Evolutionary conservation across 257 asterid species (phyloP).

Genomic region (Gynochthodes officinalis): DNA sequence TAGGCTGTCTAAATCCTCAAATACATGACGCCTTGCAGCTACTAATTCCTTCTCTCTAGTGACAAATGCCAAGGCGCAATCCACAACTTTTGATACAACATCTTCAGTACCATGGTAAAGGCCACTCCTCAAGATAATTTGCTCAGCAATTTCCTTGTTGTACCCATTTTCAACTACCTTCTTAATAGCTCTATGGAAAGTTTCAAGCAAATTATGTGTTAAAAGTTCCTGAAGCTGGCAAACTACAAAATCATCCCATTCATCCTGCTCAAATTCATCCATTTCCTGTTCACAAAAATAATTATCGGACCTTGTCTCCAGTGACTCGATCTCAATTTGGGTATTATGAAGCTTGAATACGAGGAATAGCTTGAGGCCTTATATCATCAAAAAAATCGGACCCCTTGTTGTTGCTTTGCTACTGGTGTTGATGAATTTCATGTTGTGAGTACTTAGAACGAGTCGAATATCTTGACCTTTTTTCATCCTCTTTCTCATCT

Average conservation of each 20-base stretch:
- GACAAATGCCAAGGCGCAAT: constrained; percentile 58
- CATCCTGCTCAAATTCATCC: constrained; percentile 31
- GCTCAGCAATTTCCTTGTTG: constrained; percentile 52
- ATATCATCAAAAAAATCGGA: constrained; percentile 46
- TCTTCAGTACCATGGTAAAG: constrained; percentile 62
- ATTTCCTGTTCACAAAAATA: constrained; percentile 21
- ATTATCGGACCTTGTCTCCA: constrained; percentile 26
- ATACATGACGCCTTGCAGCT: constrained; percentile 29
- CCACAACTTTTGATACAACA: constrained; percentile 53
- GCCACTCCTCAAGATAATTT: constrained; percentile 59
- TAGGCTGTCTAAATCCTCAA: constrained; percentile 47
- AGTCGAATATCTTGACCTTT: constrained; percentile 29
- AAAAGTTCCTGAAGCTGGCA: constrained; percentile 57
- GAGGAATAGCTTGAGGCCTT: constrained; percentile 55
- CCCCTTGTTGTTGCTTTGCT: constrained; percentile 19
- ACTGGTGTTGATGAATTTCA: constrained; percentile 30
- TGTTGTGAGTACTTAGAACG: constrained; percentile 29
- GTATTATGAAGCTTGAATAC: constrained; percentile 34
- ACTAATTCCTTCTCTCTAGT: constrained; percentile 36
- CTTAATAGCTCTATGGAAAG: constrained; percentile 49
- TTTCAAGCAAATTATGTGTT: constrained; percentile 30
- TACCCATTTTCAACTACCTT: constrained; percentile 57
- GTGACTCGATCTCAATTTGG: constrained; percentile 31
- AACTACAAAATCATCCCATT: constrained; percentile 60
- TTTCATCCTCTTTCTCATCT: constrained; percentile 41